These are phyloP conservation scores for Camellia oleifera DNA, from an alignment of 179 eudicot species.

Conservation along the genomic window DNA sequence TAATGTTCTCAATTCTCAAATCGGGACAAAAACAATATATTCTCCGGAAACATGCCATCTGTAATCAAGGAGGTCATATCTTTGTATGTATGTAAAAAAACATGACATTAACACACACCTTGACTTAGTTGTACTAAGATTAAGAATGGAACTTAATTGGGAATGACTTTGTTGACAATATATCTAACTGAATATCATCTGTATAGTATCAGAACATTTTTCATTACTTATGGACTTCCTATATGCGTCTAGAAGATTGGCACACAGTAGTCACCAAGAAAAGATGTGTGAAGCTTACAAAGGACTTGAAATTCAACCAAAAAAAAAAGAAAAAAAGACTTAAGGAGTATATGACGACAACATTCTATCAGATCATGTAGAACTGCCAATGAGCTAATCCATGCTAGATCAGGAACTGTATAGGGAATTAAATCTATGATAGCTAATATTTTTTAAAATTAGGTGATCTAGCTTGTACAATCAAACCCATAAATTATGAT, in stretches of 20 bases:
- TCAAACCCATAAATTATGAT: not conserved
- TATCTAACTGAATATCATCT: not conserved
- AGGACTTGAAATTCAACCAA: not conserved
- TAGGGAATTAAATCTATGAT: not conserved
- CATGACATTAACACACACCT: not conserved
- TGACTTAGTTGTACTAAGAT: not conserved
- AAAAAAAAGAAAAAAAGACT: not conserved
- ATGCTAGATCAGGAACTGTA: not conserved
- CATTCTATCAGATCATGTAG: not conserved
- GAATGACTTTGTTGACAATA: not conserved
- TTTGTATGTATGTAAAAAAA: not conserved
- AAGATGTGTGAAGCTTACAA: not conserved
- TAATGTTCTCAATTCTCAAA: not conserved
- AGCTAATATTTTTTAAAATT: not conserved
- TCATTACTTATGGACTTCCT: not conserved
- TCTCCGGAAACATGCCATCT: not conserved
- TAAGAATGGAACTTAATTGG: not conserved
- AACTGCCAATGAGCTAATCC: not conserved
- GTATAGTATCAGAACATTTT: not conserved
- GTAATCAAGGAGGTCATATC: not conserved
- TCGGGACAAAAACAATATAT: not conserved
- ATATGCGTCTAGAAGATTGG: not conserved
- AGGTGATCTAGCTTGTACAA: not conserved
- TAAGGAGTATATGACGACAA: not conserved
- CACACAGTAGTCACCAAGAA: not conserved